Percentiles rank a stretch among this genome's conserved stretches.
Conservation (phyloP, 1,139 yeast species). For the Taphrina wiesneri region DNA sequence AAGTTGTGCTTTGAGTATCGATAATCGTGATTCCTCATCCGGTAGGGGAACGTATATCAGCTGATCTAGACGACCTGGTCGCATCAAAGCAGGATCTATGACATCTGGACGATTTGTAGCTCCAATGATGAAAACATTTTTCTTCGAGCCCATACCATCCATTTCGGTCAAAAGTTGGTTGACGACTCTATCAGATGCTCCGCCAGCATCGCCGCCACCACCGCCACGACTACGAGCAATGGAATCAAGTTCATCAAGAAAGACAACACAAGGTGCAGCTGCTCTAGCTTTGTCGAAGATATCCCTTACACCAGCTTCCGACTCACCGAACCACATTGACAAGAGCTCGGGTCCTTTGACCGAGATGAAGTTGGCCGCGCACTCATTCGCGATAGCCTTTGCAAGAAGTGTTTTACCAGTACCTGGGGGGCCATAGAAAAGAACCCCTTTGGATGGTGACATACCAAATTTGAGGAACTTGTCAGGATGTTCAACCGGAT, state of each 20-base stretch:
- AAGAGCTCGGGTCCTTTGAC: conserved; percentile 97
- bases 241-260: conserved; percentile 95
- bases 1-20: conserved; percentile 91
- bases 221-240: conserved; percentile 98
- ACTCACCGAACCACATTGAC: conserved; percentile 99
- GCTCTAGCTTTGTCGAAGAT: conserved; percentile 98
- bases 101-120: conserved; percentile 96
- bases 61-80: conserved; percentile 99
- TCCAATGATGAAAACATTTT: conserved; percentile 97
- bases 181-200: conserved; percentile 97
- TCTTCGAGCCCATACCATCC: conserved; percentile 99
- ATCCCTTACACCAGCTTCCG: conserved; percentile 95
- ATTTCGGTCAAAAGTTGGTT: conserved; percentile 96
- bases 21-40: conserved; percentile 88
- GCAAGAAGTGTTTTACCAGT: conserved; percentile 98
- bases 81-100: conserved; percentile 95
- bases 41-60: conserved; percentile 98
- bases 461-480: conserved; percentile 97
- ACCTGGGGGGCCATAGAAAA: conserved; percentile 99
- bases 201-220: conserved; percentile 91
- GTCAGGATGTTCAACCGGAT: conserved; percentile 97
- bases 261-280: conserved; percentile 97
- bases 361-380: conserved; percentile 91
- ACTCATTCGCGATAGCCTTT: conserved; percentile 98
- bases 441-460: conserved; percentile 96